Percentiles rank a stretch among this genome's conserved stretches.
These are phyloP conservation scores for Lojkania enalia DNA, from an alignment of 2,329 filamentous ascomycete genomes.

Conservation along the genomic window DNA sequence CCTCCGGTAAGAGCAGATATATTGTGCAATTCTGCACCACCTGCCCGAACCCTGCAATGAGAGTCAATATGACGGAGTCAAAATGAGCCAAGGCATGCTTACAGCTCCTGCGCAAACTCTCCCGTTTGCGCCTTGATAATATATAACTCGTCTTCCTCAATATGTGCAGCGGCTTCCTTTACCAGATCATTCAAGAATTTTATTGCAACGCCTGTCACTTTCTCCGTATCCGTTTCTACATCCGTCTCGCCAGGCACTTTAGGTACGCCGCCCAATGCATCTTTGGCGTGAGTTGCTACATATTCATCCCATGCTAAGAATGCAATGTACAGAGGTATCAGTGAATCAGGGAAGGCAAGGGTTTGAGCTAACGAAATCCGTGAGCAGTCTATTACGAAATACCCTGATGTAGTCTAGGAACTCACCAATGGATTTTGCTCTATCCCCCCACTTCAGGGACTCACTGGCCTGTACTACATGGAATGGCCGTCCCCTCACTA, in stretches of 20 bases:
- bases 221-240: constrained; percentile 40
- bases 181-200: constrained; percentile 48
- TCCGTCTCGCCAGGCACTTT: constrained; percentile 43
- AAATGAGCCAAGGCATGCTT: constrained; percentile 21
- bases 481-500: constrained; percentile 69
- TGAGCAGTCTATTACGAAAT: too few species aligned
- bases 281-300: constrained; percentile 45
- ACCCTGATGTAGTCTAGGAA: too few species aligned
- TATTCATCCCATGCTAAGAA: constrained; percentile 57
- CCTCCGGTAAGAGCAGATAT: constrained; percentile 85
- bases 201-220: constrained; percentile 49
- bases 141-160: constrained; percentile 49
- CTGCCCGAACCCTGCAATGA: constrained; percentile 66
- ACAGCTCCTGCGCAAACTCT: constrained; percentile 50
- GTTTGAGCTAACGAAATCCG: constrained; percentile 38
- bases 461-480: constrained; percentile 51
- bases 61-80: constrained; percentile 11
- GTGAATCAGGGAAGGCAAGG: constrained; percentile 49
- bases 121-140: constrained; percentile 40
- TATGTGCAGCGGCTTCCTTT: constrained; percentile 44
- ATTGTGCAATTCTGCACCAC: constrained; percentile 88
- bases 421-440: constrained; percentile 60
- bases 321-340: constrained; percentile 54
- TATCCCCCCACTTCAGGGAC: constrained; percentile 49
- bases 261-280: constrained; percentile 38